A percentile compares a stretch with the other conserved stretches of the same genome.
Conservation (phyloP, 2,329 filamentous ascomycete genomes). For the Boeremia exigua region DNA sequence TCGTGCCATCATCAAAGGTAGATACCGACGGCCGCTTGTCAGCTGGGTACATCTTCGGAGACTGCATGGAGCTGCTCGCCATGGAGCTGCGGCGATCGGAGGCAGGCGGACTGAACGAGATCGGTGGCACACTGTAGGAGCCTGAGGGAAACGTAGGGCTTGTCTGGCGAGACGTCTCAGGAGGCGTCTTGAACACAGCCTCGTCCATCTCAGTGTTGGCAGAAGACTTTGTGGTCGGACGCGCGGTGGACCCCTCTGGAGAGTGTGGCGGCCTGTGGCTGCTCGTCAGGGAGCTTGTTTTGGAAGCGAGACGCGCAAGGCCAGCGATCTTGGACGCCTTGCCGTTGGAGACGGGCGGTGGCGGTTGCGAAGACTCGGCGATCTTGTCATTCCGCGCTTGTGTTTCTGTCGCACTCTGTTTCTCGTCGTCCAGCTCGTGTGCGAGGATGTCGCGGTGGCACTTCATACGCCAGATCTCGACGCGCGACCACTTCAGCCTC, state of each 20-base stretch:
- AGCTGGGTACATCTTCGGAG: slow-evolving; percentile 37
- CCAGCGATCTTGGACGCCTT: slow-evolving; percentile 39
- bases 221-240: slow-evolving; percentile 47
- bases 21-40: slow-evolving; percentile 45
- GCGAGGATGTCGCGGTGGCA: slow-evolving; percentile 89
- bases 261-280: slow-evolving; percentile 42
- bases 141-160: slow-evolving; percentile 41
- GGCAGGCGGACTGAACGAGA: slow-evolving; percentile 42
- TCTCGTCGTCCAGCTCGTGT: slow-evolving; percentile 85
- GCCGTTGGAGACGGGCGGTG: slow-evolving; percentile 34
- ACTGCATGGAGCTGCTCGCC: slow-evolving; percentile 44
- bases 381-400: slow-evolving; percentile 37
- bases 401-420: slow-evolving; percentile 44
- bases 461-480: slow-evolving; percentile 90
- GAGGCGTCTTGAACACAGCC: slow-evolving; percentile 54
- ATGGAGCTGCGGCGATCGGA: slow-evolving; percentile 42
- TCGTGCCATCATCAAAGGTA: slow-evolving; percentile 36
- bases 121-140: slow-evolving; percentile 38
- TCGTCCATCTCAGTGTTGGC: slow-evolving; percentile 47
- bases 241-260: slow-evolving; percentile 32
- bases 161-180: slow-evolving; percentile 49
- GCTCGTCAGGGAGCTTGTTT: slow-evolving; percentile 42
- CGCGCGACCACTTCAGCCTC: slow-evolving; percentile 90
- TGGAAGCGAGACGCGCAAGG: slow-evolving; percentile 45
- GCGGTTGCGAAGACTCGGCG: slow-evolving; percentile 26